Base-by-base conservation (phyloP, 352 stramenopile species). In the Thraustotheca clavata region DNA sequence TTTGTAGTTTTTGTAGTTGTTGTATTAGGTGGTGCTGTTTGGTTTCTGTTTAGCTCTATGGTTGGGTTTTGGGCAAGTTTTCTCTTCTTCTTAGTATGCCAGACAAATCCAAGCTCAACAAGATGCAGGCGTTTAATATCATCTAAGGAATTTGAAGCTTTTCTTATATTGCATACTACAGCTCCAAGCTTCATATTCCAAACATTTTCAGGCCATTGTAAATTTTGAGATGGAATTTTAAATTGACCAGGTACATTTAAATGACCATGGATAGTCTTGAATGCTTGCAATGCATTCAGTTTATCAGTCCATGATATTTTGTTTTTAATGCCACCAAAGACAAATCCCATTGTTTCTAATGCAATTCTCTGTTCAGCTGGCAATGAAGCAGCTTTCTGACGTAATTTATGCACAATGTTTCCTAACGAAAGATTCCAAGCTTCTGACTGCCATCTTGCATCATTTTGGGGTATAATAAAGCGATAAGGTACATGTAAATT, bases 91-190 rank as follows among this genome's bases (percentile, higher is more conserved):
- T 48, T 59, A 33, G 54, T 16, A 14, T 46, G 24, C 67, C 67
- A 74, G 9, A 70, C 59, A 49, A 74, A 74, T 16, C 69, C 69
- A 38, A 74, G 57, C 22, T n/a, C 59, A 20, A 57, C 60, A 36
- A 74, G 46, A 1, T 69, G 31, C 33, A 48, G 60, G 1, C 69
- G 29, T 22, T 67, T 47, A 7, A 61, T 61, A 14, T 48, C 8
- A 32, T 62, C 46, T 16, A 32, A 27, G 26, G 49, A 20, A 11
- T 26, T 24, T 9, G 2, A 24, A 18, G 43, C 34, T 55, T 69
- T 40, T 2, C 55, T 29, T 26, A 59, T 31, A 9, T 59, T 49
- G 24, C 26, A 26, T 8, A 59, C 33, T 6, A 67, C 49, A 11
- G 18, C 16, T 11, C 46, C 40, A 18, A 67, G 31, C 59, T 60